Evolutionary conservation across 176 grass and related monocot species (phyloP), one percentile per base, ranked within the genome.

Genomic region (Bonia amplexicaulis): DNA sequence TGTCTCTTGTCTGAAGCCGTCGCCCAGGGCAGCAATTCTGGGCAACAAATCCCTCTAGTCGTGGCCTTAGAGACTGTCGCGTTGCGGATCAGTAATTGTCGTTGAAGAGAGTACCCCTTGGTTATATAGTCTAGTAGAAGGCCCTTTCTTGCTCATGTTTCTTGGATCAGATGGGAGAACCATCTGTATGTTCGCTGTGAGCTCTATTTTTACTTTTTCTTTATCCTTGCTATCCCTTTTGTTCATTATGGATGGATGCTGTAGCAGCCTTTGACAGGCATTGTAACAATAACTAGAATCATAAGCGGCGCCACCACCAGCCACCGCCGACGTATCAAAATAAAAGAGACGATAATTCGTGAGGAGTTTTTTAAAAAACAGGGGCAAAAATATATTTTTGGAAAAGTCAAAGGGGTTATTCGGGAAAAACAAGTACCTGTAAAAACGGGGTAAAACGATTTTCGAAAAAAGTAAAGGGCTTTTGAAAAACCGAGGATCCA

Each of bases 51-150:
- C 76, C 76, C 70, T 85, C 31, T 77, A 73, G 63, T 80, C 79
- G 53, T 77, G 80, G 80, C 89, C 82, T 89, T 86, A 82, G 73
- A 85, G 82, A 87, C 62, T 29, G 75, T 75, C 71, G 15, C 26
- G 31, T 89, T 22, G 49, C 61, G 85, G 79, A 90, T 84, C 46
- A 84, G 82, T 47, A 85, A 90, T 71, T 94, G 83, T 92, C 55
- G 53, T 85, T 81, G 86, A 87, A 87, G 88, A 91, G 79, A 79
- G 92, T 75, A 33, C 85, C 74, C 47, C 48, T 81, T 80, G 71
- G 82, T 85, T 83, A 83, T 90, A 73, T 89, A 86, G 83, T 88
- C 88, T 89, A 86, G 90, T 85, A 80, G 77, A 79, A 84, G 81
- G 69, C 76, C 52, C 22, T 52, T 53, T 53, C 53, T 54, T 40